Conservation (phyloP, 192 early-diverging fungal genomes). For the Coemansia sp. region DNA sequence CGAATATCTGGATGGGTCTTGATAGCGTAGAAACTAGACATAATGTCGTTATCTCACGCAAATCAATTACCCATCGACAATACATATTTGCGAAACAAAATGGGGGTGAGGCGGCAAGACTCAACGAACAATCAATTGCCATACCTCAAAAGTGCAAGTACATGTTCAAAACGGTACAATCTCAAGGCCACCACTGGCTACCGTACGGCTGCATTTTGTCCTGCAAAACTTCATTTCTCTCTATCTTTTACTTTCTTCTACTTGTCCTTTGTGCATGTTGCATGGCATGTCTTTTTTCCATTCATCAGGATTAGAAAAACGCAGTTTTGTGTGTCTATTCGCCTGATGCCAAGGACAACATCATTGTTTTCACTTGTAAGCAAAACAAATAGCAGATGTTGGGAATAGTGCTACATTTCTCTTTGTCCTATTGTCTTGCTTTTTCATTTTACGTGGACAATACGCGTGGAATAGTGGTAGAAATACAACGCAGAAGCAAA, state of each 20-base stretch:
- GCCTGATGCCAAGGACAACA: too few relatives aligned
- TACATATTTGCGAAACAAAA: neutral
- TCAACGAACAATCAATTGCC: neutral
- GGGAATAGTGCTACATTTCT: neutral
- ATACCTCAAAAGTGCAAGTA: neutral
- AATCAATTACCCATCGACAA: conserved; percentile 6
- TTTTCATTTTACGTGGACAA: neutral
- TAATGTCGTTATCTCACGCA: neutral
- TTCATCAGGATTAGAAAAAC: neutral
- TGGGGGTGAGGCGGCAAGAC: neutral
- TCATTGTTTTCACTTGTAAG: too few relatives aligned
- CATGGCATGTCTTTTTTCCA: neutral
- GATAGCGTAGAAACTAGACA: neutral
- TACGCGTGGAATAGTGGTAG: neutral
- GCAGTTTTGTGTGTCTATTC: neutral
- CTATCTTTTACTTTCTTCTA: neutral
- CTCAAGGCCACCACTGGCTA: too few relatives aligned
- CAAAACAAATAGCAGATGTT: neutral
- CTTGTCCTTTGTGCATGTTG: neutral
- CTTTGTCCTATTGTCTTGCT: neutral
- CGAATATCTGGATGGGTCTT: neutral
- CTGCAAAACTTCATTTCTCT: neutral
- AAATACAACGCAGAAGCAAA: neutral
- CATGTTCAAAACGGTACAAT: too few relatives aligned
- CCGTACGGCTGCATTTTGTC: neutral